Percentiles rank a stretch among this genome's conserved stretches.
Evolutionary conservation across 345 rosid species (phyloP).

Genomic region (Gossypium thurberi): DNA sequence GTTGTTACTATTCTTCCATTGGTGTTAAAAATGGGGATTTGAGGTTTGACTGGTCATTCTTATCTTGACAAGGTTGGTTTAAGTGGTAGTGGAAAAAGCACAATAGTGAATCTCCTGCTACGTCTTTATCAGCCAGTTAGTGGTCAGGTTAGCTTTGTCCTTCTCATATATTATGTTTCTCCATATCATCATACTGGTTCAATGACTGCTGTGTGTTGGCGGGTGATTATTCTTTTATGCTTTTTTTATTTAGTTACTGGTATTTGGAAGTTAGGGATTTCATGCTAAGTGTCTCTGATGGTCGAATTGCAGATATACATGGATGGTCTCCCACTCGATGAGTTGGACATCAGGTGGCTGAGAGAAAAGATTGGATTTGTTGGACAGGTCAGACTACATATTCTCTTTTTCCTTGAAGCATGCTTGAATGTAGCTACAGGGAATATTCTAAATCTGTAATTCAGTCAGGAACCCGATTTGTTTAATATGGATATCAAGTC

Average conservation of each 20-base stretch:
- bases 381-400: conserved; percentile 31
- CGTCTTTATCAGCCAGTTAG: conserved; percentile 34
- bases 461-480: conserved; percentile 38
- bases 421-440: background rate
- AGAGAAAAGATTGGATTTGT: conserved; percentile 37
- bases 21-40: background rate
- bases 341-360: conserved; percentile 37
- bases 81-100: conserved; percentile 49
- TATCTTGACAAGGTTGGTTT: conserved; percentile 34
- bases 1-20: background rate
- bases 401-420: background rate
- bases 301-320: conserved; percentile 27
- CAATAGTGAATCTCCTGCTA: conserved; percentile 37
- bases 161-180: background rate
- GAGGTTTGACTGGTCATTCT: background rate
- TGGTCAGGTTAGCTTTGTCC: conserved; percentile 33
- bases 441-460: conserved; percentile 5
- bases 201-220: background rate
- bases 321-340: conserved; percentile 29
- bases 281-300: background rate
- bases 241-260: background rate
- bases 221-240: background rate
- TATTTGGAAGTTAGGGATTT: background rate
- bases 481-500: conserved; percentile 42
- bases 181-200: no score